Conservation (phyloP, 768 basidiomycete species). For the Mycena rosella region DNA sequence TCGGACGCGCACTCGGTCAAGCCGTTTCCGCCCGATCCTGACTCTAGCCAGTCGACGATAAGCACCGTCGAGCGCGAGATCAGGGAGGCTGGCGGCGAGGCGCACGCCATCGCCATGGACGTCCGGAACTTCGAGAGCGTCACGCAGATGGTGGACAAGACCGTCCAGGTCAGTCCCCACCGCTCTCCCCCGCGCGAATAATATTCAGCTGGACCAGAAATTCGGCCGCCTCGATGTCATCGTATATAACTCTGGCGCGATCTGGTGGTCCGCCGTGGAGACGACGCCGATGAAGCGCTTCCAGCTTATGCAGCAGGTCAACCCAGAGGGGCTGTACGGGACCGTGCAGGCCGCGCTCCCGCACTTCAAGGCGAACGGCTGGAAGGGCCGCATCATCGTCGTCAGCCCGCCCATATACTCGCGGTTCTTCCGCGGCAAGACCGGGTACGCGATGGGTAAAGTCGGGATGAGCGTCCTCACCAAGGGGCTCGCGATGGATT, state of each 20-base stretch:
- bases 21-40: constrained; percentile 37
- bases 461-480: constrained; percentile 38
- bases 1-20: constrained; percentile 26
- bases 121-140: constrained; percentile 29
- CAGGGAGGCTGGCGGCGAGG: constrained; percentile 32
- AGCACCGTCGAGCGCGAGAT: constrained; percentile 38
- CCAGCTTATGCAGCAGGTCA: constrained; percentile 36
- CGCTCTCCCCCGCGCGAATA: too few species aligned
- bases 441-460: constrained; percentile 39
- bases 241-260: constrained; percentile 39
- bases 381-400: constrained; percentile 34
- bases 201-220: constrained; percentile 17
- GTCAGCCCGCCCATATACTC: constrained; percentile 39
- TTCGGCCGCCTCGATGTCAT: constrained; percentile 33
- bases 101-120: constrained; percentile 28
- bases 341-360: constrained; percentile 34
- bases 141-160: constrained; percentile 15
- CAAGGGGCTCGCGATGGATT: constrained; percentile 37
- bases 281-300: constrained; percentile 36
- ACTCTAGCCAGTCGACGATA: constrained; percentile 30
- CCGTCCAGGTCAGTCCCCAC: constrained; percentile 3
- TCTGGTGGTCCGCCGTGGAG: constrained; percentile 37
- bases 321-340: constrained; percentile 35
- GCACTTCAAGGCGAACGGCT: constrained; percentile 30
- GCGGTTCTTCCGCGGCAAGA: constrained; percentile 39